These are phyloP conservation scores for Hypomontagnella submonticulosa DNA, from an alignment of 495 filamentous ascomycete genomes.

Conservation along the genomic window DNA sequence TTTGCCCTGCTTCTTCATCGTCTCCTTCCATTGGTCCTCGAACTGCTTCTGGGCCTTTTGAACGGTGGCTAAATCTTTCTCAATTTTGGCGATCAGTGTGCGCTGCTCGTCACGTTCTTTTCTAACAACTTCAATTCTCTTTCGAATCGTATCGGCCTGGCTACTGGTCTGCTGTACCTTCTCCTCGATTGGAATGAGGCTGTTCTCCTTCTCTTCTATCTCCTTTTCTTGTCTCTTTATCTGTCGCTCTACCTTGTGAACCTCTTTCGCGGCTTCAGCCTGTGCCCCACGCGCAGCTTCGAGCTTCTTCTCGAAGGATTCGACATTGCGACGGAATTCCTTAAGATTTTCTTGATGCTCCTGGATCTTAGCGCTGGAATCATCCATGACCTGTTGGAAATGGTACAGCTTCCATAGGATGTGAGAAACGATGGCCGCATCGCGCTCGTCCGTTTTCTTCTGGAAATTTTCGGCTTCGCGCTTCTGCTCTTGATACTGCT, in stretches of 20 bases:
- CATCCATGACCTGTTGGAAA: constrained; percentile 92
- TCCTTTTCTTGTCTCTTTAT: constrained; percentile 90
- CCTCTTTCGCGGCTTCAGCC: constrained; percentile 79
- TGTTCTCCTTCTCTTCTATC: constrained; percentile 85
- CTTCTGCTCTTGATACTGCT: constrained; percentile 97
- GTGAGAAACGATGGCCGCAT: constrained; percentile 92
- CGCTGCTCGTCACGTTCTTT: constrained; percentile 80
- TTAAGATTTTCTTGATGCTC: constrained; percentile 96
- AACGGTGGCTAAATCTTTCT: constrained; percentile 83
- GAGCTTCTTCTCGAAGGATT: constrained; percentile 82
- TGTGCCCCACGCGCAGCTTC: constrained; percentile 91
- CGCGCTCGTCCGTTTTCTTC: constrained; percentile 85
- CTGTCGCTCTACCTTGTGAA: constrained; percentile 79
- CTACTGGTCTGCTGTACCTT: constrained; percentile 85
- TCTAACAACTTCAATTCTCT: constrained; percentile 72
- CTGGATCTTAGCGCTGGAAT: constrained; percentile 89
- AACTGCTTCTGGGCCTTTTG: constrained; percentile 91
- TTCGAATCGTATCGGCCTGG: constrained; percentile 72
- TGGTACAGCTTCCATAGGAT: constrained; percentile 97
- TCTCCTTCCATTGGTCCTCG: constrained; percentile 85
- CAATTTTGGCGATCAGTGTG: constrained; percentile 70
- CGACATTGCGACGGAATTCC: constrained; percentile 87
- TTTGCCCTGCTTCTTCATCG: constrained; percentile 83
- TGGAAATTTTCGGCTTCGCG: constrained; percentile 93
- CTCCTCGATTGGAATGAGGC: constrained; percentile 87